A percentile compares a stretch with the other conserved stretches of the same genome.
Evolutionary conservation across 495 filamentous ascomycete genomes (phyloP).

Genomic region (Talaromyces borbonicus): DNA sequence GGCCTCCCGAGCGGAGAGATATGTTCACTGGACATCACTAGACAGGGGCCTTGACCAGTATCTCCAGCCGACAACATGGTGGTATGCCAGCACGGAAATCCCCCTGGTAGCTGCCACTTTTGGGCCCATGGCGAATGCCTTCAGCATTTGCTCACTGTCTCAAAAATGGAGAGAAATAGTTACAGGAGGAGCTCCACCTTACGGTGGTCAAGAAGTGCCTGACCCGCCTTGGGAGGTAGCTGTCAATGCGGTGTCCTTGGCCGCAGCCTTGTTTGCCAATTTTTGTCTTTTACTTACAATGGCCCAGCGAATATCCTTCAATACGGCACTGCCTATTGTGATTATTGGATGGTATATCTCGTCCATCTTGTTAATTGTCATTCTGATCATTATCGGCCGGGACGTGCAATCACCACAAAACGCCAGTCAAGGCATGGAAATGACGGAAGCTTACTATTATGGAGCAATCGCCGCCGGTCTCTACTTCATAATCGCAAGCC

Average conservation of each 20-base stretch:
- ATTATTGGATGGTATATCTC: conserved; percentile 58
- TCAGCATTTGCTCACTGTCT: conserved; percentile 70
- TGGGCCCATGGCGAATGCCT: conserved; percentile 73
- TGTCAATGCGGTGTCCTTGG: conserved; percentile 66
- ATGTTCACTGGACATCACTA: neutral
- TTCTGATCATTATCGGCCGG: conserved; percentile 28
- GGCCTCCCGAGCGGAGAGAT: neutral
- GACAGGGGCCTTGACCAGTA: neutral
- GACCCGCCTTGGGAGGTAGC: conserved; percentile 44
- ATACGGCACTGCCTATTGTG: conserved; percentile 53
- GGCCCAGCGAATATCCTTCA: conserved; percentile 51
- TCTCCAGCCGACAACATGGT: conserved; percentile 51
- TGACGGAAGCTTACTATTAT: conserved; percentile 70
- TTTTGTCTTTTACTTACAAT: conserved; percentile 62
- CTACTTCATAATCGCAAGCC: conserved; percentile 63
- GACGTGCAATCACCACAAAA: neutral
- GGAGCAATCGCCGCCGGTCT: conserved; percentile 63
- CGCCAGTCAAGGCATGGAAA: conserved; percentile 3
- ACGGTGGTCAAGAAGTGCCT: neutral
- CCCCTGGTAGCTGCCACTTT: conserved; percentile 71
- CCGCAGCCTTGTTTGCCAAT: conserved; percentile 62
- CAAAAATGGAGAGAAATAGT: conserved; percentile 58
- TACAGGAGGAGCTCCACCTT: conserved; percentile 30
- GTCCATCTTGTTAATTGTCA: conserved; percentile 50
- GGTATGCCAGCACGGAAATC: conserved; percentile 75